Percentiles rank a stretch among this genome's conserved stretches.
phyloP scores from a whole-genome alignment of 768 basidiomycete species.

The Pleurotus giganteus region DNA sequence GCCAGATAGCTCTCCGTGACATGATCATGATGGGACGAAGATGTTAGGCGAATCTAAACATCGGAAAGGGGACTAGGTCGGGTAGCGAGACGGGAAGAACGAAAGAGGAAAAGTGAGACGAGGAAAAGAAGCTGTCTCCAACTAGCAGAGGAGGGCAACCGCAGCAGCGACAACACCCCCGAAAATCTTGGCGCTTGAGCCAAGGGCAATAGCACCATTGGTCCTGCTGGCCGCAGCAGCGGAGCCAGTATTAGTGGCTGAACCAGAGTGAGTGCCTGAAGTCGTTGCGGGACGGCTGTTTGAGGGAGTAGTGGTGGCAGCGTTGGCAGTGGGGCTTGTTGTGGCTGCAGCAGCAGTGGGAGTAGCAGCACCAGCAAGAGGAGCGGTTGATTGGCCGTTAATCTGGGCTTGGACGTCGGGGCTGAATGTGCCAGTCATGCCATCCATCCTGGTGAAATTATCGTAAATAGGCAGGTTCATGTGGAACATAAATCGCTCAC shows the following conservation, averaged over 20 bases:
- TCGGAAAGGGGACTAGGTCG: constrained; percentile 3
- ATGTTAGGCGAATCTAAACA: not conserved
- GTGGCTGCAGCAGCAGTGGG: constrained; percentile 21
- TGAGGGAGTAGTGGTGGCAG: constrained; percentile 18
- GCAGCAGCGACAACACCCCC: constrained; percentile 5
- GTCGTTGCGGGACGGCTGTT: constrained; percentile 15
- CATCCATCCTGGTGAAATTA: constrained; percentile 42
- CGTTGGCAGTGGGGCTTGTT: constrained; percentile 16
- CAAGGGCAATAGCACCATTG: constrained; percentile 7
- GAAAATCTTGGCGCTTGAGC: not conserved
- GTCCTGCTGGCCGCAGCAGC: constrained; percentile 3
- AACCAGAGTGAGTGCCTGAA: no score
- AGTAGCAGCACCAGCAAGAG: constrained; percentile 41
- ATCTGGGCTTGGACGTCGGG: constrained; percentile 54
- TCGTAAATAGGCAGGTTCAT: not conserved
- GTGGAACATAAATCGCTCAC: constrained; percentile 36
- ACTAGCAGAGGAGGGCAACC: constrained; percentile 8
- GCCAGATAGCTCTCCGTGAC: not conserved
- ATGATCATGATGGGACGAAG: not conserved
- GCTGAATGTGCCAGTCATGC: constrained; percentile 74
- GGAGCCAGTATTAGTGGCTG: not conserved
- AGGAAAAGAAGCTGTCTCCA: not conserved
- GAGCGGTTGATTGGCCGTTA: constrained; percentile 56
- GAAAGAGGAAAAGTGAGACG: not conserved
- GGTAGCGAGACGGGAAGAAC: not conserved